Evolutionary conservation across 2,329 filamentous ascomycete species (phyloP), one percentile per base, ranked within the genome.

Genomic region (Diaporthe aspalathi): DNA sequence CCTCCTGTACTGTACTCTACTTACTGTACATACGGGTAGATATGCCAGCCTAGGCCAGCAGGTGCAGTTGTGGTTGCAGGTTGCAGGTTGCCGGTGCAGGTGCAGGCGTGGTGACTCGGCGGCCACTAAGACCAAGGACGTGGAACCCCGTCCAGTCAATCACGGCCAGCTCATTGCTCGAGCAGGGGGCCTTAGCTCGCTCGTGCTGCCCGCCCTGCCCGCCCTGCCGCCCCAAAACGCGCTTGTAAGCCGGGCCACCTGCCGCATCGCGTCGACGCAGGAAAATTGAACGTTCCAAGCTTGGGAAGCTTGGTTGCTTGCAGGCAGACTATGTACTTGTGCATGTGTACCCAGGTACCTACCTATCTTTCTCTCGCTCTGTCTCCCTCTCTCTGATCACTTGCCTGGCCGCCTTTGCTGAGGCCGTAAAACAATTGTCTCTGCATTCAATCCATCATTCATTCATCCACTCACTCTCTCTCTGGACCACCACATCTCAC

Each of bases 161-260:
- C n/a, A n/a, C n/a, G n/a, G n/a, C n/a, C n/a, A n/a, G n/a, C n/a
- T n/a, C n/a, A n/a, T n/a, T n/a, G n/a, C n/a, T n/a, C n/a, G n/a
- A n/a, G n/a, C n/a, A n/a, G n/a, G n/a, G n/a, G n/a, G n/a, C n/a
- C n/a, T n/a, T 49, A 54, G 54, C 40, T 29, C 8, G 14, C 12
- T 35, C 32, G 32, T 47, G 57, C 56, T n/a, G 67, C 32, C 49
- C 57, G 47, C 70, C 70, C 56, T n/a, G 67, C 32, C 49, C 57
- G 47, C 70, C 70, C 70, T 40, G 70, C 40, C 57, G 47, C 70
- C 70, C 70, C 47, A 72, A 72, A 72, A 72, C 70, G 70, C 70
- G 70, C 40, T 72, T 57, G 57, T 63, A 45, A 63, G 57, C 47
- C 66, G 52, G 52, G 32, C 53, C 29, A 57, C 6, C 35, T 27